Base-by-base conservation (phyloP, 192 early-diverging fungal genomes). In the Ramicandelaber brevisporus region DNA sequence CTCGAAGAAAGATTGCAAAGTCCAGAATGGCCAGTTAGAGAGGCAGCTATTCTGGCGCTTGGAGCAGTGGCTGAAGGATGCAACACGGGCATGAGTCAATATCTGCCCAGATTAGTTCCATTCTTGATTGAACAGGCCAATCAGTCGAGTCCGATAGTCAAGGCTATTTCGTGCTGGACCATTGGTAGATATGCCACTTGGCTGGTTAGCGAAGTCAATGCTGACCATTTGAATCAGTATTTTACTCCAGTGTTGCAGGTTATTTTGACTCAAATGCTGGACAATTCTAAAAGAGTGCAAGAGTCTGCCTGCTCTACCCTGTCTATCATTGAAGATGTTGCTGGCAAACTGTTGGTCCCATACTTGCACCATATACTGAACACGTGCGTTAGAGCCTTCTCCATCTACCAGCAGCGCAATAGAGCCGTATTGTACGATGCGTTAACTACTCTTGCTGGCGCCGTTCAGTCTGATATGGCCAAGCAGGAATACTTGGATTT, bases 121-220 rank as follows among this genome's bases (percentile, higher is more conserved):
- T 78, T 78, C 44, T 57, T 99, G 28, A 55, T 90, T 17, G 49
- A 53, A 20, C 75, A 67, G 40, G 55, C 95, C 36, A 63, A 65
- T 23, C 72, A 95, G 48, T 50, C 63, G 25, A 81, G 78, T 59
- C 72, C 88, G 4, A 63, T 95, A 34, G 80, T 98, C 19, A 73
- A 88, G 27, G 79, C 85, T 13, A 99, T 99, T 46, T 78, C 95
- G 5, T 99, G 95, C 57, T 99, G 95, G 95, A 86, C 95, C 17
- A 56, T 93, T 27, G 78, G 85, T 28, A 73, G 95, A 29, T 99
- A 92, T 45, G 63, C 73, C 16, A 59, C 62, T 27, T 93, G 87
- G 87, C 61, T 65, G 28, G 44, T 63, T 31, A 50, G 59, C 41
- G 52, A 58, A 13, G 43, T 52, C 22, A 62, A 59, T 39, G 31